A percentile compares a stretch with the other conserved stretches of the same genome.
These are phyloP conservation scores for Lepiota venenata DNA, from an alignment of 768 basidiomycete genomes.

Conservation along the genomic window DNA sequence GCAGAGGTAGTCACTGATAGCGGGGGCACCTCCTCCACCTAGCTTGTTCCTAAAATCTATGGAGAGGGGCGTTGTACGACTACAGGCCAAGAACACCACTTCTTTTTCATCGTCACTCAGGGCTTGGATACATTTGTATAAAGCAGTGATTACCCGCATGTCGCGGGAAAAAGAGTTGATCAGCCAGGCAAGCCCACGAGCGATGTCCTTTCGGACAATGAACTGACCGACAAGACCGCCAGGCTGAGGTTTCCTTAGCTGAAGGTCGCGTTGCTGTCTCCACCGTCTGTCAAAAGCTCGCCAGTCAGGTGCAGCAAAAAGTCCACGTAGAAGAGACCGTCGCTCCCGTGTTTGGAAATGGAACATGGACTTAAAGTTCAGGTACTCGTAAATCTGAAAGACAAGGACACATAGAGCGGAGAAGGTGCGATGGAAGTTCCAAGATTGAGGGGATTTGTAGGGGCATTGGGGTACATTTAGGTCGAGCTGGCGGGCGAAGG, in stretches of 20 bases:
- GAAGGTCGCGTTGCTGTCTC: slow-evolving; percentile 4
- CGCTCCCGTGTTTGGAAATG: slow-evolving; percentile 1
- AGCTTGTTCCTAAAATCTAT: neutral
- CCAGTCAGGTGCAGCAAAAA: slow-evolving; percentile 3
- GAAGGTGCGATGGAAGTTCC: slow-evolving; percentile 17
- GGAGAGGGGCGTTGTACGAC: neutral
- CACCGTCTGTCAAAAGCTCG: neutral
- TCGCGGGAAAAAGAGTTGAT: slow-evolving; percentile 4
- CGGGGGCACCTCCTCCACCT: neutral
- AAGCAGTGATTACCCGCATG: neutral
- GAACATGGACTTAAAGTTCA: slow-evolving; percentile 3
- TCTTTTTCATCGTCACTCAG: slow-evolving; percentile 2
- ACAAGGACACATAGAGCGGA: slow-evolving; percentile 5
- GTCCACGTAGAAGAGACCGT: neutral
- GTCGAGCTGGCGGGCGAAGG: neutral
- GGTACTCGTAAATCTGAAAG: neutral
- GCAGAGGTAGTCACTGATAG: slow-evolving; percentile 4
- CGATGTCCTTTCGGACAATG: slow-evolving; percentile 3
- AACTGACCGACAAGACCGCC: neutral
- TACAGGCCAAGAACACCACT: neutral
- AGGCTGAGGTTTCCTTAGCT: neutral
- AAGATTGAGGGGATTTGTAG: slow-evolving; percentile 26
- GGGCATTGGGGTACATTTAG: slow-evolving; percentile 18
- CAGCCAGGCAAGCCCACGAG: neutral
- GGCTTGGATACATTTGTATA: neutral